Base-by-base conservation (phyloP, 306 rosid species). In the Vicia faba region DNA sequence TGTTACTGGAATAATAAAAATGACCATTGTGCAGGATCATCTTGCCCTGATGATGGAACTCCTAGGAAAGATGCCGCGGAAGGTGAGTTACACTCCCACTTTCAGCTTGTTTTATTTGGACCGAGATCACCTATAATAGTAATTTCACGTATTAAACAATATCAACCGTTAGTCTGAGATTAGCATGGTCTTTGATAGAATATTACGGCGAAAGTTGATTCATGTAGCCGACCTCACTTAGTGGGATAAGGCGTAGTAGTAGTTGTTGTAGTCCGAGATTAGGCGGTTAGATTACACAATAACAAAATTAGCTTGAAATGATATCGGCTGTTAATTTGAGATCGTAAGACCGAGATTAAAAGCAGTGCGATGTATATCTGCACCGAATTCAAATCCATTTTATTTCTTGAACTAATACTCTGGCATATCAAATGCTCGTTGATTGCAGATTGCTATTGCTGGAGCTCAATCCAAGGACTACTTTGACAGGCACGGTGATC, bases 41-140 rank as follows among this genome's bases (percentile, higher is more conserved):
- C 96, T 93, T 58, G 98, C 98, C 69, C 65, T 88, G 75, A 89
- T 93, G 98, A 93, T 93, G 96, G 98, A 93, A 76, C 95, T 93
- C 68, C 96, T 93, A 16, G 96, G 96, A 61, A 89, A 89, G 89
- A 88, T 92, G 78, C 96, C 96, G 26, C 84, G 91, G 68, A 89
- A 86, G 88, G 98, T 92, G 68, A 64, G 69, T 65, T 65, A 14
- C 67, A 36, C 62, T 58, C 66, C 11, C 33, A 10, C 28, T 38
- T 38, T 68, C 20, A 33, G 40, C 46, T 15, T 61, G 13, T 38
- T 60, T 36, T 39, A 14, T 15, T 46, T 15, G 8, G 16, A 46
- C 3, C 46, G 1, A n/a, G 48, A 41, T 41, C 15, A 13, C 18
- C 14, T 43, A 7, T 7, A 43, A 13, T 43, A 43, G 18, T 43